A percentile compares a stretch with the other conserved stretches of the same genome.
phyloP scores from a whole-genome alignment of 257 asterid species.

The Forsythia suspensa region DNA sequence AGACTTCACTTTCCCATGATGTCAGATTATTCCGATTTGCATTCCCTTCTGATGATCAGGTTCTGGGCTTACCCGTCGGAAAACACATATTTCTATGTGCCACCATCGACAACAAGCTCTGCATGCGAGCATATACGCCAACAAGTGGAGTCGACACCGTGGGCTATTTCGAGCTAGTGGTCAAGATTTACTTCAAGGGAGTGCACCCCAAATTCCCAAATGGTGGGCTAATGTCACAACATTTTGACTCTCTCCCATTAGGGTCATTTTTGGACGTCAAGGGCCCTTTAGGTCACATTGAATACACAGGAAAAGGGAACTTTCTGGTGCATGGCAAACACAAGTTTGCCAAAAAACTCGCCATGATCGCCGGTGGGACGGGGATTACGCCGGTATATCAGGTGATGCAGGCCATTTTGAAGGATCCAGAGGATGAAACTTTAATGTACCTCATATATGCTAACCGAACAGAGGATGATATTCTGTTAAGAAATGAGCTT shows the following conservation, averaged over 20 bases:
- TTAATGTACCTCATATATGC: constrained; percentile 84
- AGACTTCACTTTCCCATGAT: constrained; percentile 65
- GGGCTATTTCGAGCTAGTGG: constrained; percentile 78
- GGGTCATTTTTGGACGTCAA: constrained; percentile 67
- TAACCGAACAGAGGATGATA: constrained; percentile 84
- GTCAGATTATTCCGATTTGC: constrained; percentile 67
- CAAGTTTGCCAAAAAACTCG: constrained; percentile 63
- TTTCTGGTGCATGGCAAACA: constrained; percentile 62
- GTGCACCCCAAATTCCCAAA: constrained; percentile 81
- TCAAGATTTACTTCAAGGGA: constrained; percentile 68
- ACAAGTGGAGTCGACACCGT: constrained; percentile 57
- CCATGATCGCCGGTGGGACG: constrained; percentile 93
- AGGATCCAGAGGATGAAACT: constrained; percentile 75
- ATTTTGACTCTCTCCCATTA: constrained; percentile 50
- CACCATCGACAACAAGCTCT: constrained; percentile 58
- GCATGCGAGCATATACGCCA: constrained; percentile 97
- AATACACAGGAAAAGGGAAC: constrained; percentile 65
- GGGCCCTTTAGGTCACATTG: constrained; percentile 94
- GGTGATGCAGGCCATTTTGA: constrained; percentile 79
- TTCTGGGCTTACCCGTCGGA: constrained; percentile 74
- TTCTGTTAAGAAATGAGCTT: constrained; percentile 62
- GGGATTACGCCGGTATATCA: constrained; percentile 91
- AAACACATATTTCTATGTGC: constrained; percentile 86
- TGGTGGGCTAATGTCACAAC: constrained; percentile 86
- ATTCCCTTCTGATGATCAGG: constrained; percentile 65